These are phyloP conservation scores for Cladobotryum mycophilum DNA, from an alignment of 2,329 filamentous ascomycete species.

Conservation along the genomic window DNA sequence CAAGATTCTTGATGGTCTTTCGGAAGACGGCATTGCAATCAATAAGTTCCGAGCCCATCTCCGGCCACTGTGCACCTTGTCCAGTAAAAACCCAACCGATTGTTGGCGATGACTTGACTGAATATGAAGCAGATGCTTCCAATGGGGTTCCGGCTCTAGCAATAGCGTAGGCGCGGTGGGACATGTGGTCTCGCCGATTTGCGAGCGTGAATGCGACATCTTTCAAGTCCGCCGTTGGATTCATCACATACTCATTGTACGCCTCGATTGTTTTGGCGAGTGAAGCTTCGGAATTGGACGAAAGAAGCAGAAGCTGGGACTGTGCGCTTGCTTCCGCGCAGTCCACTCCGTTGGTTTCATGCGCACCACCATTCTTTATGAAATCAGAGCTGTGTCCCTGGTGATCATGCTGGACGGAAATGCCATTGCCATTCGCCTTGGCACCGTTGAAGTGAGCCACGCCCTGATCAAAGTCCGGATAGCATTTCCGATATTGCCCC, in stretches of 20 bases:
- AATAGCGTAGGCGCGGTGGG: conserved; percentile 21
- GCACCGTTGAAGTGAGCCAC: neutral
- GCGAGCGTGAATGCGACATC: conserved; percentile 3
- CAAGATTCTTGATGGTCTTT: conserved; percentile 5
- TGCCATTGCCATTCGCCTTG: neutral
- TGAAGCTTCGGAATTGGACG: neutral
- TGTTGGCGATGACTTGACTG: neutral
- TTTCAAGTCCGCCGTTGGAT: neutral
- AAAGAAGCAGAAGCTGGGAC: neutral
- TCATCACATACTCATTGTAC: neutral
- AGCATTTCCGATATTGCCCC: neutral
- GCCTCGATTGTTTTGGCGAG: neutral
- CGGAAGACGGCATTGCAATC: conserved; percentile 6
- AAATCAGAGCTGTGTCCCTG: no score
- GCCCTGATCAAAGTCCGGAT: neutral
- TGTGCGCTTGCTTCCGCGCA: no score
- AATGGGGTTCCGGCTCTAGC: neutral
- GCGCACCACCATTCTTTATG: no score
- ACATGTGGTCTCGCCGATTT: conserved; percentile 23
- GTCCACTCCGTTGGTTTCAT: no score
- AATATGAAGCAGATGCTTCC: neutral
- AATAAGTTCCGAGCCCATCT: conserved; percentile 23
- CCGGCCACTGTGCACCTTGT: conserved; percentile 30
- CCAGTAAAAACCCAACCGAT: conserved; percentile 26
- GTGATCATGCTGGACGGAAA: neutral